phyloP scores from a whole-genome alignment of 768 basidiomycete species.

The Kwoniella pini region DNA sequence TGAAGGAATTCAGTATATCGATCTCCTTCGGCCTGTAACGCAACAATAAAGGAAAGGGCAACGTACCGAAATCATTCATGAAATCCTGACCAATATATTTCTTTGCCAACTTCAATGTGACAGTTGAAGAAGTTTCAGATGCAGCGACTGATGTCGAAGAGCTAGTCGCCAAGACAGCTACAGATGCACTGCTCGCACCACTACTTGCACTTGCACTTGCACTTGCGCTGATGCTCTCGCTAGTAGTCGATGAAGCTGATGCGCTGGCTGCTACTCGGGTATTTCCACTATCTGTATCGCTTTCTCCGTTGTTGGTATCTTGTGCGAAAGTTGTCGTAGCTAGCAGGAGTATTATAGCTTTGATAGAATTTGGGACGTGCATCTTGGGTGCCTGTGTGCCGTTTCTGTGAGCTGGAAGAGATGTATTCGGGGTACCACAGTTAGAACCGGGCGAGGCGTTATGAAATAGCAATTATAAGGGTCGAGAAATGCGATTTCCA shows the following conservation, averaged over 20 bases:
- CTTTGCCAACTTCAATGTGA: constrained; percentile 47
- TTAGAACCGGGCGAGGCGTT: too few species aligned
- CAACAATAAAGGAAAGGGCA: not conserved
- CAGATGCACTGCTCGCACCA: not conserved
- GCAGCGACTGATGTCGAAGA: constrained; percentile 6
- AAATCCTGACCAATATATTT: constrained; percentile 47
- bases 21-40: not conserved
- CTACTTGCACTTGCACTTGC: not conserved
- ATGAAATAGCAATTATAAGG: too few species aligned
- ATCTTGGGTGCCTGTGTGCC: not conserved
- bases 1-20: not conserved
- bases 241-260: not conserved
- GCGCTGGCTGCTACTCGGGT: not conserved
- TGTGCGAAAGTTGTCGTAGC: not conserved
- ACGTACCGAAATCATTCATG: constrained; percentile 43
- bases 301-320: not conserved
- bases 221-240: not conserved
- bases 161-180: not conserved
- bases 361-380: not conserved
- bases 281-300: constrained; percentile 1
- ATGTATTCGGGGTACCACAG: too few species aligned
- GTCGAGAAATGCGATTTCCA: too few species aligned
- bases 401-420: too few species aligned
- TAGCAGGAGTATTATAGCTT: not conserved
- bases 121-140: constrained; percentile 10